Evolutionary conservation across 441 rosid species (phyloP).

Genomic region (Jatropha multifida): DNA sequence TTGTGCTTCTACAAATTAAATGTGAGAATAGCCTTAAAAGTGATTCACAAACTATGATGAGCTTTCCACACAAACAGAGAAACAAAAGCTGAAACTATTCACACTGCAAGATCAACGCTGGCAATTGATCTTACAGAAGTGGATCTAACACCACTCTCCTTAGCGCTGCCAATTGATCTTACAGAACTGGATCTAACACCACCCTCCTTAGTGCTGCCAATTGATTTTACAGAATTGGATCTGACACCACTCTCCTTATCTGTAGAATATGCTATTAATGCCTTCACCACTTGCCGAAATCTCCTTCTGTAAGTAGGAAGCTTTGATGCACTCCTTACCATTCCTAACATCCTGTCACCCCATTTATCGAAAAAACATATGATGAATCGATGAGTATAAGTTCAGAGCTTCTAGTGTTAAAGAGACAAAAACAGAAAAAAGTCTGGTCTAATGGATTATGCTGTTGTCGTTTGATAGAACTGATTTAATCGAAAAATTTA

Average conservation of each 20-base stretch:
- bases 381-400: neutral
- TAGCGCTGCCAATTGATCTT: slow-evolving; percentile 37
- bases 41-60: neutral
- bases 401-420: neutral
- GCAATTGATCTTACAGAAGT: slow-evolving; percentile 43
- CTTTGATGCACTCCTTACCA: slow-evolving; percentile 59
- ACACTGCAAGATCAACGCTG: slow-evolving; percentile 22
- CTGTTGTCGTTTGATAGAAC: neutral
- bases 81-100: neutral
- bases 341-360: slow-evolving; percentile 64
- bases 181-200: slow-evolving; percentile 35
- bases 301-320: slow-evolving; percentile 71
- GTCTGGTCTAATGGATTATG: neutral
- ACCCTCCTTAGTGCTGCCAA: slow-evolving; percentile 37
- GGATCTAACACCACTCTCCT: slow-evolving; percentile 33
- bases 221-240: slow-evolving; percentile 43
- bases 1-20: neutral
- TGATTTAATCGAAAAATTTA: neutral
- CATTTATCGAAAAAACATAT: neutral
- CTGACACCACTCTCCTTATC: slow-evolving; percentile 39
- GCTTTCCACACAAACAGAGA: slow-evolving; percentile 8
- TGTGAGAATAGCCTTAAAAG: neutral
- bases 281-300: slow-evolving; percentile 63
- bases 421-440: neutral
- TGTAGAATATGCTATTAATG: slow-evolving; percentile 38